Evolutionary conservation across 2,329 filamentous ascomycete species (phyloP), one percentile per base, ranked within the genome.

Genomic region (Neonectria faginata): DNA sequence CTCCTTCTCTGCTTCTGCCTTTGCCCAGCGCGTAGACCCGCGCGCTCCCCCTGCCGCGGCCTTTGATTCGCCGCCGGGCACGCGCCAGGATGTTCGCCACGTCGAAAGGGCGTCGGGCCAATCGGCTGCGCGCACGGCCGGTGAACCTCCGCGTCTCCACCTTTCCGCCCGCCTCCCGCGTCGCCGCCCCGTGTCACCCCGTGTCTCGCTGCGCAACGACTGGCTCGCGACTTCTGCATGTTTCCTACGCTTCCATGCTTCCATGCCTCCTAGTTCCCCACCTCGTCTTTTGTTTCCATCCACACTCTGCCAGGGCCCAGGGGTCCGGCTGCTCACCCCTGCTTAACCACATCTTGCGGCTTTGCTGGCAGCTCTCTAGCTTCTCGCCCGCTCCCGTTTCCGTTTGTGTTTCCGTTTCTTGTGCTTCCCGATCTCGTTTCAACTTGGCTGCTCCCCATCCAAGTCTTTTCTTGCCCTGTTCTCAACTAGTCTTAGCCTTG

Each of bases 11-110:
- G 53, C 52, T 29, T 44, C 8, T n/a, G 44, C n/a, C 16, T 57
- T 16, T 31, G 42, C 27, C 16, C 55, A 48, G 55, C 60, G 60
- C 60, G 61, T 59, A 10, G n/a, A 42, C 39, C 20, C 42, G 36
- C 25, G 29, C 27, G 20, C 25, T 27, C 56, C 62, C 57, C 39
- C 42, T 41, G 42, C 47, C 22, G 29, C 7, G 2, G 31, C 44
- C 51, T 66, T 67, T 65, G 44, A 73, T 74, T 73, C 69, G 71
- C 48, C 60, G 25, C 20, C 7, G 50, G 60, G 50, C 67, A 73
- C 71, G 71, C 71, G 71, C 71, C 62, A 65, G 67, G 59, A 47
- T 39, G 33, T 22, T 41, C 36, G 54, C 63, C 59, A 59, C 59
- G 59, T 64, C 61, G 48, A 64, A 51, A 18, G 44, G 56, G 61